These are phyloP conservation scores for Sporormia fimetaria DNA, from an alignment of 495 filamentous ascomycete species.

Conservation along the genomic window DNA sequence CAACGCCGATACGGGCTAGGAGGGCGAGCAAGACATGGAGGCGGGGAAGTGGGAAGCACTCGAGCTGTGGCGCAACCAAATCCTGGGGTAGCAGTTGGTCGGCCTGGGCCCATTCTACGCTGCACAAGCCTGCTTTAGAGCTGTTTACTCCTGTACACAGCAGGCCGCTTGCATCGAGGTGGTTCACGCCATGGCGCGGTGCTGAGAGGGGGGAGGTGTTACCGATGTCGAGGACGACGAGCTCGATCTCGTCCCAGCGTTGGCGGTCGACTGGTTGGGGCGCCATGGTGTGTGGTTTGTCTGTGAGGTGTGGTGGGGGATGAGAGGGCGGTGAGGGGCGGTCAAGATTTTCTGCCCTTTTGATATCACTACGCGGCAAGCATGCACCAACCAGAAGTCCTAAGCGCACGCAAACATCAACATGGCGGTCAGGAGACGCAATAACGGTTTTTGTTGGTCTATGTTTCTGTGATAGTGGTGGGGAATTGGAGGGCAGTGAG, in stretches of 20 bases:
- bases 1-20: conserved; percentile 2
- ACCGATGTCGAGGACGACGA: conserved; percentile 35
- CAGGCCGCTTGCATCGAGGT: too few species aligned
- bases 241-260: conserved; percentile 15
- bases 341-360: conserved; percentile 19
- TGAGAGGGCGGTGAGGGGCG: too few species aligned
- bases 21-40: conserved; percentile 1
- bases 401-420: too few species aligned
- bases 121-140: too few species aligned
- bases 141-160: too few species aligned
- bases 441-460: too few species aligned
- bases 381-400: too few species aligned
- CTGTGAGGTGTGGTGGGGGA: conserved; percentile 17
- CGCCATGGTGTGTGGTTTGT: conserved; percentile 18
- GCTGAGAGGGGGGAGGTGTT: conserved; percentile 17
- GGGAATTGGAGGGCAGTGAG: conserved; percentile 14
- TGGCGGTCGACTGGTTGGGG: conserved; percentile 13
- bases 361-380: too few species aligned
- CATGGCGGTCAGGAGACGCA: conserved; percentile 12
- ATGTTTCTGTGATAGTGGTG: too few species aligned
- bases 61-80: conserved; percentile 11
- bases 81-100: conserved; percentile 16
- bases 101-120: too few species aligned
- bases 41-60: conserved; percentile 1
- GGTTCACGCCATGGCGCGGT: too few species aligned